Evolutionary conservation across 495 filamentous ascomycete genomes (phyloP).

Genomic region (Penicillium chermesinum): DNA sequence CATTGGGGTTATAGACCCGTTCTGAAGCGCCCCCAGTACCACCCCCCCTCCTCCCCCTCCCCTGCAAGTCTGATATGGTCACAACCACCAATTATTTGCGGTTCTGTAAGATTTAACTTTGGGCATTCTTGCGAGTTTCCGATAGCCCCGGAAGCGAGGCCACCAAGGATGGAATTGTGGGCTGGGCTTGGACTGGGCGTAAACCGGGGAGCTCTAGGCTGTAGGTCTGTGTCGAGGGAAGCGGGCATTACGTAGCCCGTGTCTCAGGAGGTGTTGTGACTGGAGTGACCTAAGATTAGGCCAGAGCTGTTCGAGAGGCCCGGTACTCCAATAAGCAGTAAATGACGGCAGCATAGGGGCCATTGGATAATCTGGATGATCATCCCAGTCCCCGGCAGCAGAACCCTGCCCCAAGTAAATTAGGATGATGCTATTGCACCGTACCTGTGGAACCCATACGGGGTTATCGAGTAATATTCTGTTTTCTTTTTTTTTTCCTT

Average conservation of each 20-base stretch:
- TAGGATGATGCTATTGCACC: too few relatives aligned
- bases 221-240: background rate
- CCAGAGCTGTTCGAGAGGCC: too few relatives aligned
- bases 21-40: background rate
- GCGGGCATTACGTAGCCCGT: background rate
- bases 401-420: background rate
- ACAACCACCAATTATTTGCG: background rate
- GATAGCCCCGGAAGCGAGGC: too few relatives aligned
- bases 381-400: background rate
- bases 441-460: too few relatives aligned
- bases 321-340: too few relatives aligned
- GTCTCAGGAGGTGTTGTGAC: too few relatives aligned
- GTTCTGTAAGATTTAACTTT: background rate
- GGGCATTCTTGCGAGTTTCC: background rate
- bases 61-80: too few relatives aligned
- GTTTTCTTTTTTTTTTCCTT: too few relatives aligned
- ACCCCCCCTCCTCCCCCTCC: too few relatives aligned
- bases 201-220: background rate
- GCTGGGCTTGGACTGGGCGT: background rate
- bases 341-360: background rate
- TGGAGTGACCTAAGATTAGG: too few relatives aligned
- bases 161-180: too few relatives aligned
- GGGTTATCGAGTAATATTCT: too few relatives aligned
- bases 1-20: background rate
- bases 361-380: background rate